A percentile compares a stretch with the other conserved stretches of the same genome.
Evolutionary conservation across 1,284 basidiomycete species (phyloP).

Genomic region (Fistulinella cinereoalba): DNA sequence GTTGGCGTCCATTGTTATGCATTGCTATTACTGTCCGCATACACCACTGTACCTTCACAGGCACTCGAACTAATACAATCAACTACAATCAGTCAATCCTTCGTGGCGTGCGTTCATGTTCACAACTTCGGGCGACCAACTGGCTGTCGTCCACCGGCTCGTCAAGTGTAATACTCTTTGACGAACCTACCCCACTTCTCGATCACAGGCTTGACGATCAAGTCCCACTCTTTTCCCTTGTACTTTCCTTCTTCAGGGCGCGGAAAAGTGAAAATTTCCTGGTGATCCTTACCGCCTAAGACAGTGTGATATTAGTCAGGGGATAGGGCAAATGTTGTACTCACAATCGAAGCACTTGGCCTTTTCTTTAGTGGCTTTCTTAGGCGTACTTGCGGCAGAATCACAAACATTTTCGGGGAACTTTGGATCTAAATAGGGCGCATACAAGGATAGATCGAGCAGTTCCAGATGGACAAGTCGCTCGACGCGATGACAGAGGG

Average conservation of each 20-base stretch:
- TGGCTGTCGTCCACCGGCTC: background rate
- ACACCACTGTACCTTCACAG: constrained; percentile 3
- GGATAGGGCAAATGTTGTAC: constrained; percentile 1
- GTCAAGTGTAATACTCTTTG: constrained; percentile 28
- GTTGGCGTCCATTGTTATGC: background rate
- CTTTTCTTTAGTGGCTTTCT: constrained; percentile 14
- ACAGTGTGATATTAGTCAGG: constrained; percentile 2
- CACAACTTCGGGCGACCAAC: too few relatives aligned
- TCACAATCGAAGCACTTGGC: constrained; percentile 36
- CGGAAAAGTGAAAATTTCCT: constrained; percentile 72
- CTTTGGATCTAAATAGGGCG: constrained; percentile 54
- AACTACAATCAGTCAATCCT: too few relatives aligned
- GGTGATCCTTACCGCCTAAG: constrained; percentile 58
- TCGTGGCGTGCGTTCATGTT: too few relatives aligned
- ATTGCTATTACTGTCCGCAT: background rate
- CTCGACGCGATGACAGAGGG: constrained; percentile 50
- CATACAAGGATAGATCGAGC: constrained; percentile 56
- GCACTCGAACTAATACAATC: too few relatives aligned
- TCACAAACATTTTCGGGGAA: constrained; percentile 37
- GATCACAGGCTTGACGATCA: constrained; percentile 68
- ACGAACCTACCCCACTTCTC: constrained; percentile 70
- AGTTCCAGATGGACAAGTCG: constrained; percentile 75
- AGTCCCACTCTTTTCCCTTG: constrained; percentile 68
- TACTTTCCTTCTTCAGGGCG: constrained; percentile 49
- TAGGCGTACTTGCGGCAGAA: constrained; percentile 1